These are phyloP conservation scores for Citrus cavaleriei DNA, from an alignment of 345 rosid species.

Conservation along the genomic window DNA sequence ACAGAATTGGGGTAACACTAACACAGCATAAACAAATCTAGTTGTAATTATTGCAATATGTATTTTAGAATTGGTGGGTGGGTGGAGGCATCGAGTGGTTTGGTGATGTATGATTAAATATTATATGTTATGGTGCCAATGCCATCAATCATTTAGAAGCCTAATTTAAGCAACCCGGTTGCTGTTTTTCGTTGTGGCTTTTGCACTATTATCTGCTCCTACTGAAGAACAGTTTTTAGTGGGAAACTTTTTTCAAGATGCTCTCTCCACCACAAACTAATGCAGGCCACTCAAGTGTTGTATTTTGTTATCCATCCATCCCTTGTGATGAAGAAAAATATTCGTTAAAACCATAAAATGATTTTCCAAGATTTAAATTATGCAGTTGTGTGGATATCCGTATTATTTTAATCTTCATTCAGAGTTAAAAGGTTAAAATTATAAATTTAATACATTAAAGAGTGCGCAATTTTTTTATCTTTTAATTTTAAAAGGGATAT, in stretches of 20 bases:
- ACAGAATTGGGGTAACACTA: neutral
- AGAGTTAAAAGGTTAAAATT: no score
- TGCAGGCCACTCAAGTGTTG: neutral
- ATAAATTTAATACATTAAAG: no score
- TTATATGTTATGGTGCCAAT: neutral
- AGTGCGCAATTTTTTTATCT: accelerated
- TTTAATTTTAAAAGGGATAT: no score
- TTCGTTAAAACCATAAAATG: neutral
- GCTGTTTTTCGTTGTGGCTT: neutral
- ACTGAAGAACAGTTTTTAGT: neutral
- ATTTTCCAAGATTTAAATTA: neutral
- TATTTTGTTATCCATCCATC: no score
- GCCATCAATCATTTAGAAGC: neutral
- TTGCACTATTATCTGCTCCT: neutral
- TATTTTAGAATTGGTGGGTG: neutral
- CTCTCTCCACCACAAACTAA: neutral
- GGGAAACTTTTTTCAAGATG: neutral
- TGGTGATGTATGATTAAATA: neutral
- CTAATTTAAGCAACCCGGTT: neutral
- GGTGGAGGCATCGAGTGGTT: neutral
- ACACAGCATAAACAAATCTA: neutral
- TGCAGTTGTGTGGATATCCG: no score
- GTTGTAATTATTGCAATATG: neutral
- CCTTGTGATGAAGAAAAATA: neutral
- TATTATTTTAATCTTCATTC: no score